Percentiles rank a stretch among this genome's conserved stretches.
These are phyloP conservation scores for Pholiota conissans DNA, from an alignment of 768 basidiomycete species.

Conservation along the genomic window DNA sequence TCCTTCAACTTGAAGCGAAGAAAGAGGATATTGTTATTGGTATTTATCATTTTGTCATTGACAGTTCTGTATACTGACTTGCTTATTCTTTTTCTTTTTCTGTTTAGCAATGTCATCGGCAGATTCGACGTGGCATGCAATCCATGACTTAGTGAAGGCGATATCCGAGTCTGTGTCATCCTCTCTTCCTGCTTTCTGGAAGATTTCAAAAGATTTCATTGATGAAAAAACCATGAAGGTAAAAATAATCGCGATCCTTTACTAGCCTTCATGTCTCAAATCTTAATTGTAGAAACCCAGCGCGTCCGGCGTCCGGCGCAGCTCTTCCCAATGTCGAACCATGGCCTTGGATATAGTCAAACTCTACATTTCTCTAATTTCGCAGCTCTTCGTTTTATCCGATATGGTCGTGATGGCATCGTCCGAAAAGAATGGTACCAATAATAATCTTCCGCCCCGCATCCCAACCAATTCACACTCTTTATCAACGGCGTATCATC, in stretches of 20 bases:
- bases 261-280: too few relatives aligned
- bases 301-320: conserved; percentile 61
- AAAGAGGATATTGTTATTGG: conserved; percentile 61
- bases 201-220: conserved; percentile 84
- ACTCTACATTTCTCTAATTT: conserved; percentile 80
- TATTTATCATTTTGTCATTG: conserved; percentile 28
- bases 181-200: conserved; percentile 89
- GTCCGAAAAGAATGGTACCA: conserved; percentile 27
- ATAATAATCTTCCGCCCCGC: conserved; percentile 39
- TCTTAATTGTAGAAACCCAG: conserved; percentile 15
- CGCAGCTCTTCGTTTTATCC: conserved; percentile 80
- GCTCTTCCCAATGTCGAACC: conserved; percentile 76
- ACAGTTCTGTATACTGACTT: neutral
- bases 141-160: conserved; percentile 74
- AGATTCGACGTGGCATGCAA: conserved; percentile 79
- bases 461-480: conserved; percentile 78
- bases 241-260: neutral
- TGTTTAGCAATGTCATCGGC: conserved; percentile 64
- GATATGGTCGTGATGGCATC: conserved; percentile 63
- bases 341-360: conserved; percentile 90
- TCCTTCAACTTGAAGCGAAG: conserved; percentile 59
- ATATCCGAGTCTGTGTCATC: conserved; percentile 79
- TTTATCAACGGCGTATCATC: conserved; percentile 74
- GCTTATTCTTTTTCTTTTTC: neutral
- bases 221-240: conserved; percentile 93